These are phyloP conservation scores for Scenedesmus sp. DNA, from an alignment of 163 green algal genomes.

Conservation along the genomic window DNA sequence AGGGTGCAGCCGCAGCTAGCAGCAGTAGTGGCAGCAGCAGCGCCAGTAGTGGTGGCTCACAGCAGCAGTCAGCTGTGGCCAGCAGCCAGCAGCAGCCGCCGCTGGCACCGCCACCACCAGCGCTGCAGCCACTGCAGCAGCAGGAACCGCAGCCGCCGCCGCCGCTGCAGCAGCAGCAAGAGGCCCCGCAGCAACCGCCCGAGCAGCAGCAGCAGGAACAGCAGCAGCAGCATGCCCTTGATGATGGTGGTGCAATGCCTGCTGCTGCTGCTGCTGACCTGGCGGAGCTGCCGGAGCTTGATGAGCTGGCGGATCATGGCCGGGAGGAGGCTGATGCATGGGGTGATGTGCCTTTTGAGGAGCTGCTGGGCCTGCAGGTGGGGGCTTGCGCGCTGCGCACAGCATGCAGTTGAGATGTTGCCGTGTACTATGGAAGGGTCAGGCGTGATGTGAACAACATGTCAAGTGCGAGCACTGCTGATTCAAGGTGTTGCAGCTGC, in stretches of 20 bases:
- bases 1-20: neutral
- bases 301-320: neutral
- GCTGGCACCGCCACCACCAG: neutral
- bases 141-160: neutral
- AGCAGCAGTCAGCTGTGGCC: neutral
- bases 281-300: neutral
- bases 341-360: slow-evolving; percentile 50
- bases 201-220: neutral
- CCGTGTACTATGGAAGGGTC: no score
- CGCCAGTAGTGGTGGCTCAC: neutral
- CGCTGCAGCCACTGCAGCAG: neutral
- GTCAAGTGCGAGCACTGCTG: no score
- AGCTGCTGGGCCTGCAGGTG: slow-evolving; percentile 51
- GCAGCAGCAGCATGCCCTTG: neutral
- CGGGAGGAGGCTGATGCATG: slow-evolving; percentile 22
- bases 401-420: neutral
- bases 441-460: no score
- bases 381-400: neutral
- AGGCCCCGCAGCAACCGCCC: neutral
- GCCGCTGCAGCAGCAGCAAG: neutral
- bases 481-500: no score
- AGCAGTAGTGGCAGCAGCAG: slow-evolving; percentile 10
- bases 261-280: neutral
- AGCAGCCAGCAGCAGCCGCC: neutral
- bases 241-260: neutral